phyloP scores from a whole-genome alignment of 148 eudicot species.

The Spergularia bocconei region DNA sequence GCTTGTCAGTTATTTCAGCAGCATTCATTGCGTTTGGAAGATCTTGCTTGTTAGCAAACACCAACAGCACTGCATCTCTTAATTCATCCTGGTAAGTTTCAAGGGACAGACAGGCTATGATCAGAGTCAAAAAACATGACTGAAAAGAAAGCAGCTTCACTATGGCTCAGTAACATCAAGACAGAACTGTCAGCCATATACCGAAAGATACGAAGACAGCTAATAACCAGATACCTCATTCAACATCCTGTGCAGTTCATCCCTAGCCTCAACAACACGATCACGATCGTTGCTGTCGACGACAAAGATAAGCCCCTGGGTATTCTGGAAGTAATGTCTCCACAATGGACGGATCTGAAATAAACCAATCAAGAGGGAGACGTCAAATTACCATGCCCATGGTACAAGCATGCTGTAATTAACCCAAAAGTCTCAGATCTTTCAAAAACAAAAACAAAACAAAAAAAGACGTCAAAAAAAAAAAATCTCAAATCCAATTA shows the following conservation, averaged over 20 bases:
- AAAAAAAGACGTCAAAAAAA: too few species aligned
- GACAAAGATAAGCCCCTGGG: slow-evolving; percentile 40
- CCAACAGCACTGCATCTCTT: slow-evolving; percentile 38
- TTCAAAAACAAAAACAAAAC: too few species aligned
- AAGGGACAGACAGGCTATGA: neutral
- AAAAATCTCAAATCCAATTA: neutral
- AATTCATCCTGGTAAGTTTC: slow-evolving; percentile 24
- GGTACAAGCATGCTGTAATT: neutral
- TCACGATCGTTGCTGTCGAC: slow-evolving; percentile 39
- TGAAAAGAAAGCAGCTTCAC: neutral
- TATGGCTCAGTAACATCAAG: neutral
- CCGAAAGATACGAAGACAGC: neutral
- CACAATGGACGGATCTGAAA: slow-evolving; percentile 40
- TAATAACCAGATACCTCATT: slow-evolving; percentile 25
- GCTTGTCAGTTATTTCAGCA: slow-evolving; percentile 38
- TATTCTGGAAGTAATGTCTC: slow-evolving; percentile 40
- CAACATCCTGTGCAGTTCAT: slow-evolving; percentile 37
- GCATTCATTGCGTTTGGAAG: slow-evolving; percentile 41
- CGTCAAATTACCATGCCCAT: neutral
- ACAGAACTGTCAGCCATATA: neutral
- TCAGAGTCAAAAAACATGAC: neutral
- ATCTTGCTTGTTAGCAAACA: slow-evolving; percentile 38
- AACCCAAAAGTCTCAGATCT: neutral
- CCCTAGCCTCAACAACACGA: slow-evolving; percentile 39
- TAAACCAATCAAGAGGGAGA: neutral